Evolutionary conservation across 805 yeast species (phyloP).

Genomic region (Yamadazyma scolyti): DNA sequence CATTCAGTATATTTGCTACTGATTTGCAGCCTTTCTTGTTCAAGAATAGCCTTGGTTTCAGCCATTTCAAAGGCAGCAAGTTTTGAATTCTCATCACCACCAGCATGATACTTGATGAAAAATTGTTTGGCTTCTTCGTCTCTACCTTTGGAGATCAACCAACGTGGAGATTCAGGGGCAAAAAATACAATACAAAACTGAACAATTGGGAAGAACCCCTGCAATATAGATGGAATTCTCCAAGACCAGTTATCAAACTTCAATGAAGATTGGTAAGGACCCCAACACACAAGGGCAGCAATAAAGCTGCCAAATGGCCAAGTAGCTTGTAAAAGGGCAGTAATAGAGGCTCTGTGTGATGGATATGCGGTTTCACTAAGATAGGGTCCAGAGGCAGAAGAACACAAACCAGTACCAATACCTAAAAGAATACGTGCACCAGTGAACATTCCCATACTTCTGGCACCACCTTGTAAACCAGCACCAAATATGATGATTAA

Average conservation of each 20-base stretch:
- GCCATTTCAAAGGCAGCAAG: slow-evolving; percentile 34
- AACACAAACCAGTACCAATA: slow-evolving; percentile 37
- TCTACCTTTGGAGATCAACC: slow-evolving; percentile 35
- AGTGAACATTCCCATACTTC: slow-evolving; percentile 7
- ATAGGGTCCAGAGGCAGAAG: slow-evolving; percentile 42
- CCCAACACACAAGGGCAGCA: slow-evolving; percentile 49
- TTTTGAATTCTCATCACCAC: slow-evolving; percentile 23
- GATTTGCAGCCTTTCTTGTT: slow-evolving; percentile 31
- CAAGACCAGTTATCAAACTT: slow-evolving; percentile 34
- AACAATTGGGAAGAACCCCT: slow-evolving; percentile 41
- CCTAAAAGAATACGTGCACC: slow-evolving; percentile 45
- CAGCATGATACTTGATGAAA: slow-evolving; percentile 36
- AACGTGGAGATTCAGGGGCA: slow-evolving; percentile 50
- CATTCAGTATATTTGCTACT: slow-evolving; percentile 32
- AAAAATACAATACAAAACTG: slow-evolving; percentile 32
- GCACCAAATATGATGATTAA: slow-evolving; percentile 15
- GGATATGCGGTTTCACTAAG: slow-evolving; percentile 46
- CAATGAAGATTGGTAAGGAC: slow-evolving; percentile 13
- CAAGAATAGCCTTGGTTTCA: slow-evolving; percentile 35
- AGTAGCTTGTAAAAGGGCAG: slow-evolving; percentile 43
- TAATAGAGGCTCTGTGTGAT: slow-evolving; percentile 35
- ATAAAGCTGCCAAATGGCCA: slow-evolving; percentile 50
- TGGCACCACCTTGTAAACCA: slow-evolving; percentile 25
- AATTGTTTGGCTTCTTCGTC: slow-evolving; percentile 38
- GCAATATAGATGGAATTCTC: slow-evolving; percentile 52